Percentiles rank a stretch among this genome's conserved stretches.
These are phyloP conservation scores for Heterobasidion annosum DNA, from an alignment of 1,284 basidiomycete genomes.

Conservation along the genomic window DNA sequence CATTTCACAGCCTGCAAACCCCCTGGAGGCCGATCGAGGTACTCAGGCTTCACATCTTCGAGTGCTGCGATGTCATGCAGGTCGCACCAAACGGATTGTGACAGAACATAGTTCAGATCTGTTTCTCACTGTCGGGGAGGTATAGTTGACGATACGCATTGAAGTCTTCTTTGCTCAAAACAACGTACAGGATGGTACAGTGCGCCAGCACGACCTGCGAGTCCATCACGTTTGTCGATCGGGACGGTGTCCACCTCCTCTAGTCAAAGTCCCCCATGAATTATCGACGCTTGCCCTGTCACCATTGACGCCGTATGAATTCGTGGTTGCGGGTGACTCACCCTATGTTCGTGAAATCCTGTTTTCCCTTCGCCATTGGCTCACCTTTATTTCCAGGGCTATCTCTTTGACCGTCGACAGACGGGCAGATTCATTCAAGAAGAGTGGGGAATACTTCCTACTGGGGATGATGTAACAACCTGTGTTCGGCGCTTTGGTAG, in stretches of 20 bases:
- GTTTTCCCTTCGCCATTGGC: background rate
- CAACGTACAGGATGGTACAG: constrained; percentile 46
- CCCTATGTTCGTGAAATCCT: constrained; percentile 41
- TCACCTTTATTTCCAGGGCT: constrained; percentile 45
- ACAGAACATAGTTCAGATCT: constrained; percentile 77
- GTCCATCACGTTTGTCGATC: constrained; percentile 50
- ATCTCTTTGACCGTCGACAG: constrained; percentile 84
- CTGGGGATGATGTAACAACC: constrained; percentile 46
- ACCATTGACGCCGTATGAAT: constrained; percentile 62
- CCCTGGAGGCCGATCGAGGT: constrained; percentile 23
- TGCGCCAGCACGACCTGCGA: constrained; percentile 84
- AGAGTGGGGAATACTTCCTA: constrained; percentile 64
- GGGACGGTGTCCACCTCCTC: constrained; percentile 53
- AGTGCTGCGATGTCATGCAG: constrained; percentile 60
- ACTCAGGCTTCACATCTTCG: constrained; percentile 36
- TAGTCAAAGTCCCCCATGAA: constrained; percentile 51
- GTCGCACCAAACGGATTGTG: constrained; percentile 73
- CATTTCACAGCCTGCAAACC: constrained; percentile 25
- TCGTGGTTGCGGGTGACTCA: constrained; percentile 68
- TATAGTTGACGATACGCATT: constrained; percentile 18
- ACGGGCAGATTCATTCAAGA: constrained; percentile 51
- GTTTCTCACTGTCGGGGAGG: constrained; percentile 84
- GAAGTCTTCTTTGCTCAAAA: background rate
- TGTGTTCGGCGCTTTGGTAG: constrained; percentile 85
- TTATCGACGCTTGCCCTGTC: constrained; percentile 62